Base-by-base conservation (phyloP, 345 rosid genomes). In the Boechera stricta region DNA sequence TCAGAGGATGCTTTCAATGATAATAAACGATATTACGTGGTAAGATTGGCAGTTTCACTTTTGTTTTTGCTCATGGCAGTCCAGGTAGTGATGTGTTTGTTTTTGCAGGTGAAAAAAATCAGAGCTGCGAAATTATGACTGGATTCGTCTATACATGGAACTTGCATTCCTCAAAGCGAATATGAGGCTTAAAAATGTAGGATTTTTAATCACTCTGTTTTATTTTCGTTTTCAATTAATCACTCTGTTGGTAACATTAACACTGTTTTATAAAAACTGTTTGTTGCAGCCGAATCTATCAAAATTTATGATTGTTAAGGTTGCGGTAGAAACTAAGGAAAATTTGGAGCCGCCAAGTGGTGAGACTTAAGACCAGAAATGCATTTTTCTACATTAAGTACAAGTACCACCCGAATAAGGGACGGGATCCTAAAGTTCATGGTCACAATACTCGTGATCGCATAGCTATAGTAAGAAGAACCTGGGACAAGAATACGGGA, bases 131-230 rank as follows among this genome's bases (percentile, higher is more conserved):
- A 47, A 45, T 47, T 2, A 45, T 47, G 67, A 71, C 10, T 71
- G 75, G 48, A 47, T 71, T 47, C 75, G 26, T 45, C 8, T 71
- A 9, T 71, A 71, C 75, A 2, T 58, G 18, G 45, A 71, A 21
- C 57, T 58, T 71, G 75, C 75, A 44, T 58, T 71, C 66, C 26
- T 4, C 47, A 5, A 6, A 0, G 32, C 42, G 4, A 12, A 71
- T 58, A 11, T 0, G 0, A 7, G 1, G 4, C 44, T 45, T 57
- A 5, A 1, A 32, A 45, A 45, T 4, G 74, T 67, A 8, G 0
- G 18, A 44, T 12, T 9, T 15, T 4, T 4, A 1, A 1, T 16
- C 16, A 16, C 16, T 16, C 16, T 16, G 16, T 21, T 2, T 52
- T 24, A 0, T 8, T 52, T 12, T 35, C 32, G 3, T 32, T 35